phyloP scores from a whole-genome alignment of 1,284 basidiomycete genomes.

The Ustilago tritici region DNA sequence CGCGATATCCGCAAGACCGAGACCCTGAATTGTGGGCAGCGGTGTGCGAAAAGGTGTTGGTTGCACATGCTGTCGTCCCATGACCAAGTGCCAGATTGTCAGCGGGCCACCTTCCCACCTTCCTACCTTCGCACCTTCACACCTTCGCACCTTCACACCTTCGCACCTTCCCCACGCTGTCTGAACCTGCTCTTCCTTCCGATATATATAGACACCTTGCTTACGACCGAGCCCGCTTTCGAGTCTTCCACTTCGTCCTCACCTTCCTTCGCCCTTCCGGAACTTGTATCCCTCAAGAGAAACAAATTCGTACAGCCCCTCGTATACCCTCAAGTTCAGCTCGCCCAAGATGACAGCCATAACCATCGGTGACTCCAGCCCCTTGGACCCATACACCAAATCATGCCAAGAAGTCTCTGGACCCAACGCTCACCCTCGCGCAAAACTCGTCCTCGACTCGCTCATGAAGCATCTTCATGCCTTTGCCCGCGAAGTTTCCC shows the following conservation, averaged over 20 bases:
- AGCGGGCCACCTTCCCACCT: background rate
- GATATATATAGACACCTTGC: background rate
- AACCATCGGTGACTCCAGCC: constrained; percentile 11
- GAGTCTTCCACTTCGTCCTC: too few species aligned
- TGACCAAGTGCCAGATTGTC: constrained; percentile 5
- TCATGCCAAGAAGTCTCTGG: constrained; percentile 43
- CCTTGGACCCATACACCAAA: constrained; percentile 43
- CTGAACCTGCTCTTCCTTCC: background rate
- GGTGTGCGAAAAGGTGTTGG: background rate
- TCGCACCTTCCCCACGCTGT: background rate
- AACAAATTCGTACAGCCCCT: background rate
- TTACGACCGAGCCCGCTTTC: background rate
- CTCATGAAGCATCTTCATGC: constrained; percentile 69
- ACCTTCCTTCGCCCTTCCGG: background rate
- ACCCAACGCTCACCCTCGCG: constrained; percentile 66
- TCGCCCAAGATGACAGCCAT: constrained; percentile 22
- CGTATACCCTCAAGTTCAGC: background rate
- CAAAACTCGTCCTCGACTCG: constrained; percentile 68
- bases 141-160: background rate
- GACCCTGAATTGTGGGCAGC: background rate
- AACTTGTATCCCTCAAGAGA: background rate
- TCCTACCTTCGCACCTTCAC: background rate
- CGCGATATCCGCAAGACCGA: background rate
- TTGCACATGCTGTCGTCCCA: background rate
- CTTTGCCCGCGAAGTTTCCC: constrained; percentile 69